These are phyloP conservation scores for Phanerochaete sordida DNA, from an alignment of 768 basidiomycete species.

Conservation along the genomic window DNA sequence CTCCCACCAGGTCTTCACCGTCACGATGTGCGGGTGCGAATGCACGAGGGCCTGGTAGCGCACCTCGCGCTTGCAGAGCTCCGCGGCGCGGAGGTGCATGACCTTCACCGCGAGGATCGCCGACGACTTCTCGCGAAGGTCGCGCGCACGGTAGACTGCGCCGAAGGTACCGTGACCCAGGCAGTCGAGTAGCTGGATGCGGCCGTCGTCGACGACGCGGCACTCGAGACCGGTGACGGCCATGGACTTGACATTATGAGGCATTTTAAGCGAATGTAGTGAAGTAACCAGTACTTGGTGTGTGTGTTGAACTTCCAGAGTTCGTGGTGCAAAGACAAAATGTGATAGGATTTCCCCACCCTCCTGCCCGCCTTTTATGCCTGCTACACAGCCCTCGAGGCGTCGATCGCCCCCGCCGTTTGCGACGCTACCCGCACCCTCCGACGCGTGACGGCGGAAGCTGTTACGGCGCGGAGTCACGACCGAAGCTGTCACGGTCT, in stretches of 20 bases:
- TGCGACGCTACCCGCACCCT: neutral
- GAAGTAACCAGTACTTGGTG: neutral
- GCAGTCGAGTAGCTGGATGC: constrained; percentile 77
- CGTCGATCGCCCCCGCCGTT: neutral
- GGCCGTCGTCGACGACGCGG: constrained; percentile 65
- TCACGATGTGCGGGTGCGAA: constrained; percentile 62
- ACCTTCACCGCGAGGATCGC: constrained; percentile 19
- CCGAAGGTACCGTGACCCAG: constrained; percentile 94
- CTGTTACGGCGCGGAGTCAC: neutral
- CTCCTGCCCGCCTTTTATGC: neutral
- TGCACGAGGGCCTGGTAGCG: constrained; percentile 51
- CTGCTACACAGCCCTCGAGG: neutral
- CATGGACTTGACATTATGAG: neutral
- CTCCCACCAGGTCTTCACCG: constrained; percentile 59
- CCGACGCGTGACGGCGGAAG: neutral
- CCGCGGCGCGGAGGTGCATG: constrained; percentile 6
- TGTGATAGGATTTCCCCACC: neutral
- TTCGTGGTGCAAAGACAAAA: constrained; percentile 1
- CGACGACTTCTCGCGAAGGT: constrained; percentile 22
- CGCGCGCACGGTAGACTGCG: constrained; percentile 84
- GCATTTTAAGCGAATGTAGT: neutral
- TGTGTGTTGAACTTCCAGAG: constrained; percentile 13
- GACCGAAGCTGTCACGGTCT: neutral
- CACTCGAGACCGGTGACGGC: constrained; percentile 15
- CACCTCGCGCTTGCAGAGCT: neutral